Evolutionary conservation across 352 stramenopile genomes (phyloP).

Genomic region (Phytophthora litchii): DNA sequence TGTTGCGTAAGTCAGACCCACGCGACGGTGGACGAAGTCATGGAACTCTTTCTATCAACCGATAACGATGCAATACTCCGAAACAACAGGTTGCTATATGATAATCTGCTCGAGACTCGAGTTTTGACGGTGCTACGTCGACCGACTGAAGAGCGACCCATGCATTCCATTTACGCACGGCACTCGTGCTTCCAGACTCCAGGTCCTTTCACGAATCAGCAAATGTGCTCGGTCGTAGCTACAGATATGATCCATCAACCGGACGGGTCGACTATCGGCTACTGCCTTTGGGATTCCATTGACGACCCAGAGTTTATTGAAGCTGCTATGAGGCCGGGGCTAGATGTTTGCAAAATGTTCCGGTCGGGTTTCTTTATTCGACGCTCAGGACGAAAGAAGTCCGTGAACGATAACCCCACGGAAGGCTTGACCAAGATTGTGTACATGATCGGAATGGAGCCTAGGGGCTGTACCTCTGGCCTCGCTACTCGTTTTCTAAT

Average conservation of each 20-base stretch:
- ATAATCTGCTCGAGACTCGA: conserved; percentile 50
- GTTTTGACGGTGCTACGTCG: conserved; percentile 45
- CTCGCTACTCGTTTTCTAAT: conserved; percentile 48
- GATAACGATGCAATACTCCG: conserved; percentile 42
- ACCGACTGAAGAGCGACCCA: conserved; percentile 42
- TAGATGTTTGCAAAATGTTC: conserved; percentile 45
- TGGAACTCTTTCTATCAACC: conserved; percentile 51
- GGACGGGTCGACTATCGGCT: conserved; percentile 55
- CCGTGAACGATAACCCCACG: conserved; percentile 5
- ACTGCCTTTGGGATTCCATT: conserved; percentile 70
- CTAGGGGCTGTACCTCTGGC: conserved; percentile 35
- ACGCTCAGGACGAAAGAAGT: conserved; percentile 20
- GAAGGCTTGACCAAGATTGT: conserved; percentile 55
- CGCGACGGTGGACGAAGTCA: conserved; percentile 46
- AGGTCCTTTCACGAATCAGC: conserved; percentile 43
- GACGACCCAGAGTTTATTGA: conserved; percentile 40
- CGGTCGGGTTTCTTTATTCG: conserved; percentile 58
- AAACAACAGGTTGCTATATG: conserved; percentile 52
- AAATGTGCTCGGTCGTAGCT: conserved; percentile 39
- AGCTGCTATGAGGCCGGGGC: conserved; percentile 17
- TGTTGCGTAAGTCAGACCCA: conserved; percentile 54
- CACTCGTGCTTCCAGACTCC: conserved; percentile 43
- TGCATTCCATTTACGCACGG: conserved; percentile 42
- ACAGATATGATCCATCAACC: conserved; percentile 44
- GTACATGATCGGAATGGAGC: conserved; percentile 56